Conservation (phyloP, 148 eudicot species). For the Rhododendron griersonianum region DNA sequence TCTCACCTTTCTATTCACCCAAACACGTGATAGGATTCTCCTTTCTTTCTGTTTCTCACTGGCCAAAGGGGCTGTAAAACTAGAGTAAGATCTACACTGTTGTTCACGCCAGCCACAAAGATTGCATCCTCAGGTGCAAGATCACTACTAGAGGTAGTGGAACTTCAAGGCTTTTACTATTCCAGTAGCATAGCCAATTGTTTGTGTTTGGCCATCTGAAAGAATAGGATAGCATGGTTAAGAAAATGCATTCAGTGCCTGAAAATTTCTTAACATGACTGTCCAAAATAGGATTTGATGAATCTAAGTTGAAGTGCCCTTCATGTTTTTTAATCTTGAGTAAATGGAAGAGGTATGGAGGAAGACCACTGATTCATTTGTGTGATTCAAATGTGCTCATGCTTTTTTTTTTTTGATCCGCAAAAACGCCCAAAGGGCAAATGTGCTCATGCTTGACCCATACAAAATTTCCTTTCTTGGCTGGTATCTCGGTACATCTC, state of each 20-base stretch:
- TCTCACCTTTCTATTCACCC: no score
- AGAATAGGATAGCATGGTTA: neutral
- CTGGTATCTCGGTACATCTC: neutral
- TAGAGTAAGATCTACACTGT: neutral
- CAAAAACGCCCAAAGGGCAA: neutral
- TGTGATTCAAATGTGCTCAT: conserved; percentile 1
- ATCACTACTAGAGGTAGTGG: neutral
- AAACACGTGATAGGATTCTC: neutral
- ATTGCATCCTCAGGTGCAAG: neutral
- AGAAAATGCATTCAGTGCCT: neutral
- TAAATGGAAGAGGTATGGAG: neutral
- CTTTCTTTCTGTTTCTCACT: neutral
- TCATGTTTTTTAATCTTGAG: neutral
- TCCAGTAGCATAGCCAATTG: neutral
- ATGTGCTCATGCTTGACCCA: neutral
- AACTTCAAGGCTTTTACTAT: neutral
- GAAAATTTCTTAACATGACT: neutral
- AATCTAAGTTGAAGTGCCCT: neutral
- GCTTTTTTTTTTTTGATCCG: neutral
- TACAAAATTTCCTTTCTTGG: neutral
- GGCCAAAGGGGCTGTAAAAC: neutral
- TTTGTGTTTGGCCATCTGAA: neutral
- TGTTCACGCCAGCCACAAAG: neutral
- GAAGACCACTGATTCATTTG: neutral
- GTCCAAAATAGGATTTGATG: neutral